phyloP scores from a whole-genome alignment of 1,284 basidiomycete genomes.

The Fereydounia khargensis region DNA sequence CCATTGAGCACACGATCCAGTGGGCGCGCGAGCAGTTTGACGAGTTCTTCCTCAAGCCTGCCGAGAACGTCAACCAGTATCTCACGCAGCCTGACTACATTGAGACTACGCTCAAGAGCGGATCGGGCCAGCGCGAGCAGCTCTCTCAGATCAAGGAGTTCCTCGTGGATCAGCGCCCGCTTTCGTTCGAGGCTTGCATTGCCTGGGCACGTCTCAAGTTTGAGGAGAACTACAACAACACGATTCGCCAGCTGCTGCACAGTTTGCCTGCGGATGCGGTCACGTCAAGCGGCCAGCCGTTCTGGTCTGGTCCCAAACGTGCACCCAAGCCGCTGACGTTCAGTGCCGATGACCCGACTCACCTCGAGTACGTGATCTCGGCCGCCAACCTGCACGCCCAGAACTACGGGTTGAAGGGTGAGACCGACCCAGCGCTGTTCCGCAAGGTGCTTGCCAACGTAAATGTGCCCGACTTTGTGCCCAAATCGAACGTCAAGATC shows the following conservation, averaged over 20 bases:
- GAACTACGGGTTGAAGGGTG: constrained; percentile 95
- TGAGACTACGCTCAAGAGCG: constrained; percentile 79
- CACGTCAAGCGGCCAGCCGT: constrained; percentile 82
- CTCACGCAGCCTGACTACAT: constrained; percentile 95
- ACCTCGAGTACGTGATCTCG: constrained; percentile 85
- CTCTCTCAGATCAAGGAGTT: constrained; percentile 85
- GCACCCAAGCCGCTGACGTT: constrained; percentile 91
- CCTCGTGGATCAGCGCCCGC: constrained; percentile 85
- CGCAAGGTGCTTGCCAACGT: constrained; percentile 81
- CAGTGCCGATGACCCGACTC: constrained; percentile 70
- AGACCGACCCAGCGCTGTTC: constrained; percentile 75
- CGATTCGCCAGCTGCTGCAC: constrained; percentile 87
- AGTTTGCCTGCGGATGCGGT: constrained; percentile 89
- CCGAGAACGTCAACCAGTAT: constrained; percentile 92
- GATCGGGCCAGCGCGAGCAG: constrained; percentile 62
- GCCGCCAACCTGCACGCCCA: constrained; percentile 95
- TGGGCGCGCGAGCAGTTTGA: constrained; percentile 96
- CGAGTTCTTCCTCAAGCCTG: constrained; percentile 87
- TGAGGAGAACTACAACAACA: constrained; percentile 90
- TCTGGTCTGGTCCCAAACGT: constrained; percentile 80
- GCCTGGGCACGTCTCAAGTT: constrained; percentile 95
- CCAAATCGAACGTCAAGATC: constrained; percentile 87
- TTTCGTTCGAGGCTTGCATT: constrained; percentile 96
- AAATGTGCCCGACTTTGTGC: constrained; percentile 86
- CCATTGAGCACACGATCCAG: constrained; percentile 93